Evolutionary conservation across 257 asterid species (phyloP).

Genomic region (Salvia splendens): DNA sequence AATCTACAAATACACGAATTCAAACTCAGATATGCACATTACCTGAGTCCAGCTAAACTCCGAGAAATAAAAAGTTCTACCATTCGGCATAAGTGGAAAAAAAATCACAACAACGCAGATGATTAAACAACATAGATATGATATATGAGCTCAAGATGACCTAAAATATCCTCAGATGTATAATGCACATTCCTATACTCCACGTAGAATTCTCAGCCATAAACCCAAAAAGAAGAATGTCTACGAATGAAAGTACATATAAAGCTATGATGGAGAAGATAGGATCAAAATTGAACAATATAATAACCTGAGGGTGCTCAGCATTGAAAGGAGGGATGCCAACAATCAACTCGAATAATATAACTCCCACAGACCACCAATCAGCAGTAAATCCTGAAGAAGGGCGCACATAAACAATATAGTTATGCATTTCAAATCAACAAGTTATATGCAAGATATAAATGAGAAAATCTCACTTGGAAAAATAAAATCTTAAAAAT

Average conservation of each 20-base stretch:
- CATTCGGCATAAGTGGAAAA: conserved; percentile 4
- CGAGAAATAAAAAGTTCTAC: neutral
- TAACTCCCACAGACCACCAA: conserved; percentile 99
- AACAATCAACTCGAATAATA: conserved; percentile 90
- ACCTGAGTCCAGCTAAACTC: neutral
- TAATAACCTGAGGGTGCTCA: conserved; percentile 92
- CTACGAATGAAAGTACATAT: neutral
- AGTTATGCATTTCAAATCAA: conserved; percentile 11
- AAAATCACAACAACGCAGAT: neutral
- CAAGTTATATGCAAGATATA: conserved; percentile 3
- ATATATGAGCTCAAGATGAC: neutral
- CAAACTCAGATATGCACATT: too few species aligned
- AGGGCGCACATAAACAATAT: conserved; percentile 29
- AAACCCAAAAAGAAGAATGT: conserved; percentile 3
- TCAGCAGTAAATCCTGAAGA: conserved; percentile 85
- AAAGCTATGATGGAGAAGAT: conserved; percentile 6
- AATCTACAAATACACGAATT: too few species aligned
- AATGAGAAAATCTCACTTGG: conserved; percentile 15
- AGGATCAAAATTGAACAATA: conserved; percentile 25
- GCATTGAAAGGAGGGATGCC: conserved; percentile 99
- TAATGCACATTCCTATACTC: too few species aligned
- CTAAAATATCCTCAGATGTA: neutral
- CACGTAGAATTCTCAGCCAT: conserved; percentile 20
- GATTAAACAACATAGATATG: neutral
- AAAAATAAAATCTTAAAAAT: conserved; percentile 1